phyloP scores from a whole-genome alignment of 2,329 filamentous ascomycete species.

The Microthyrium microscopicum region DNA sequence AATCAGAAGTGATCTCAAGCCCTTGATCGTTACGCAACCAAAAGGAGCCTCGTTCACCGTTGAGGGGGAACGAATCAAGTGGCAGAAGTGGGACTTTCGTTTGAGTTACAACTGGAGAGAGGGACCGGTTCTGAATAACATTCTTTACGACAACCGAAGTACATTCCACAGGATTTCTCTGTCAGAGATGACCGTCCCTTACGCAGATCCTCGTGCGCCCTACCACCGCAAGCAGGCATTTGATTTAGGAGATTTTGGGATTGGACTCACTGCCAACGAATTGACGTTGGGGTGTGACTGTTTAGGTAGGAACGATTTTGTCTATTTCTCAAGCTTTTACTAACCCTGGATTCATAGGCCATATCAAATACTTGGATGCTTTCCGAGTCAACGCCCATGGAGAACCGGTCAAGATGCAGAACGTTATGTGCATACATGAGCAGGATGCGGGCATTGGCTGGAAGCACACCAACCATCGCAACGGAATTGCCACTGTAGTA shows the following conservation, averaged over 20 bases:
- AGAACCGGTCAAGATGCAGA: constrained; percentile 34
- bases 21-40: constrained; percentile 55
- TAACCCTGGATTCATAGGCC: neutral
- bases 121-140: constrained; percentile 52
- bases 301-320: constrained; percentile 43
- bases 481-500: constrained; percentile 42
- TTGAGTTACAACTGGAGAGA: constrained; percentile 28
- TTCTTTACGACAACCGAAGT: constrained; percentile 48
- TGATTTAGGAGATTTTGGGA: constrained; percentile 27
- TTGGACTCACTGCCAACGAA: constrained; percentile 27
- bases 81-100: constrained; percentile 30
- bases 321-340: neutral
- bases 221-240: constrained; percentile 28
- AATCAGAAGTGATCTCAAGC: constrained; percentile 35
- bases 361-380: constrained; percentile 37
- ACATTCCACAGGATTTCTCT: constrained; percentile 51
- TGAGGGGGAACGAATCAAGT: constrained; percentile 12
- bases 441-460: constrained; percentile 52
- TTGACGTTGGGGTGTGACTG: constrained; percentile 37
- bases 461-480: constrained; percentile 57
- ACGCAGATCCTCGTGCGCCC: constrained; percentile 31
- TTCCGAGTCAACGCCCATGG: constrained; percentile 38
- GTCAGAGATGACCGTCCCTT: constrained; percentile 55
- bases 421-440: constrained; percentile 53
- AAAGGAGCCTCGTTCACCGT: constrained; percentile 52